These are phyloP conservation scores for Xylaria hypoxylon DNA, from an alignment of 2,329 filamentous ascomycete species.

Conservation along the genomic window DNA sequence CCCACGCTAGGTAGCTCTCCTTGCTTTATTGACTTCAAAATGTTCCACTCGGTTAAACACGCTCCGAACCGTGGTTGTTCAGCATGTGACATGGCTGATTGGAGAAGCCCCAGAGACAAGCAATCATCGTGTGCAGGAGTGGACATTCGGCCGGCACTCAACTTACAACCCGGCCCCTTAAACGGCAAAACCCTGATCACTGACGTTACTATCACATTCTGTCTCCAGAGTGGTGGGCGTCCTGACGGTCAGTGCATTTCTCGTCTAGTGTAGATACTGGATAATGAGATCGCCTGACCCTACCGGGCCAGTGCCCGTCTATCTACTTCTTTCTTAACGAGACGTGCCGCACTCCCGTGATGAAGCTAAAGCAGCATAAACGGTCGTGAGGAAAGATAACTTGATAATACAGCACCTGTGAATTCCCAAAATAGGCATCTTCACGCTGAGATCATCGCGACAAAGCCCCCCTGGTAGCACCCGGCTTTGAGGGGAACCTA, in stretches of 20 bases:
- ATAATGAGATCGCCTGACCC: slow-evolving; percentile 31
- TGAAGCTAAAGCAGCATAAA: slow-evolving; percentile 2
- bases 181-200: slow-evolving; percentile 7
- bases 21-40: background rate
- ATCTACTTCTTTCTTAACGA: slow-evolving; percentile 25
- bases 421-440: slow-evolving; percentile 22
- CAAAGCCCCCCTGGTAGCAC: slow-evolving; percentile 20
- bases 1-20: background rate
- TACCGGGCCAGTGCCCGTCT: too few relatives aligned
- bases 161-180: slow-evolving; percentile 8
- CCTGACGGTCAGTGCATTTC: slow-evolving; percentile 29
- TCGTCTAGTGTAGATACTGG: slow-evolving; percentile 21
- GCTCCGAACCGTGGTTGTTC: slow-evolving; percentile 23
- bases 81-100: slow-evolving; percentile 7
- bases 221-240: slow-evolving; percentile 2
- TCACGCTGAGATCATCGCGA: slow-evolving; percentile 19
- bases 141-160: background rate
- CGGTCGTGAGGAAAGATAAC: slow-evolving; percentile 7
- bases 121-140: slow-evolving; percentile 9
- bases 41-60: slow-evolving; percentile 23
- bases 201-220: background rate
- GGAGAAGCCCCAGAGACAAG: slow-evolving; percentile 8
- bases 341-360: slow-evolving; percentile 14
- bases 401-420: background rate
- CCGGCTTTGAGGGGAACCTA: slow-evolving; percentile 33